Evolutionary conservation across 2,329 filamentous ascomycete species (phyloP), one percentile per base, ranked within the genome.

Genomic region (Microascus cirrosus): DNA sequence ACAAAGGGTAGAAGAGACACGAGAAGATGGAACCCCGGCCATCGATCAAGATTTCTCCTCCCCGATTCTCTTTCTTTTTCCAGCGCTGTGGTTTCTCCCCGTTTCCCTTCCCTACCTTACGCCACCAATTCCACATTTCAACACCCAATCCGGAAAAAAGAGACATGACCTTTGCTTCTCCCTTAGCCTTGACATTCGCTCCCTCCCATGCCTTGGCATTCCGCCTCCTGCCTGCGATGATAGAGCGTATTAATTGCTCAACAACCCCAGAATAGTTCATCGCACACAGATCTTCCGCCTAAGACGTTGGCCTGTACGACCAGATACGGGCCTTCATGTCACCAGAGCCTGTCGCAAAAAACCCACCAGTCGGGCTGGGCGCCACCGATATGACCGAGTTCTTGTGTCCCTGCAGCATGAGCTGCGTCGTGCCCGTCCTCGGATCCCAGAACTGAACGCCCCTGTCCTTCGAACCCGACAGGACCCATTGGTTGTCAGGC

Each of bases 401-500:
- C 80, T 97, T 97, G 71, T 99, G 94, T 28, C 94, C 94, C 73
- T 97, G 94, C 61, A 99, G 82, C 94, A 97, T 97, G 70, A 99
- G 87, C 74, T 97, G 93, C 1, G 93, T 95, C 63, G 89, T 87
- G 39, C 93, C 94, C 22, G 91, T 96, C 66, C 87, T 83, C 22
- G 94, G 93, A 68, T 99, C 93, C 94, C 94, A 99, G 79, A 99
- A 97, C 70, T 97, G 94, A 24, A 99, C 94, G 54, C 94, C 93
- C 56, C 94, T 84, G 69, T 99, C 94, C 77, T 99, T 99, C 61
- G 91, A 96, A 52, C 94, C 94, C 62, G 90, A 96, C 73, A 99
- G 87, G 59, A 99, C 93, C 94, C 94, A 99, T 66, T 87, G 83
- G 62, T 89, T 89, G 70, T 97, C 92, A 18, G 94, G 94, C 0